Evolutionary conservation across 2,329 filamentous ascomycete genomes (phyloP).

Genomic region (Juglanconis oblonga): DNA sequence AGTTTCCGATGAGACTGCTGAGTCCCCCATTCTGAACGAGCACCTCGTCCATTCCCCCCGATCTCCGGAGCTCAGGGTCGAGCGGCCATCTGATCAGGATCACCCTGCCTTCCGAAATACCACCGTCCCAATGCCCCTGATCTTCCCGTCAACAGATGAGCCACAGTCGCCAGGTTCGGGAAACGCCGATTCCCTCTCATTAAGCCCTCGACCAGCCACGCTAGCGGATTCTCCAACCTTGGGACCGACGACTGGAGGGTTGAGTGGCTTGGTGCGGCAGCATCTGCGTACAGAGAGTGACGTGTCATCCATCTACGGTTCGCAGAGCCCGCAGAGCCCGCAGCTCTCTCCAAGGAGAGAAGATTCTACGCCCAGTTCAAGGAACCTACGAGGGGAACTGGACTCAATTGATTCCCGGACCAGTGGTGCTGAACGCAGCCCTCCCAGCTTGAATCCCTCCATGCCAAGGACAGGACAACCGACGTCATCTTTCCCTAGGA

Average conservation of each 20-base stretch:
- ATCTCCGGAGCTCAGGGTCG: constrained; percentile 36
- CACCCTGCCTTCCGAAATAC: constrained; percentile 53
- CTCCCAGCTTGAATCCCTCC: constrained; percentile 20
- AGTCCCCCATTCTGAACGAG: constrained; percentile 24
- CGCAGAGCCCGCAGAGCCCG: neutral
- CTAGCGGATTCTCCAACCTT: constrained; percentile 75
- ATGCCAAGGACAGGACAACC: neutral
- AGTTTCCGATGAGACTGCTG: constrained; percentile 43
- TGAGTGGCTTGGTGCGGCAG: constrained; percentile 79
- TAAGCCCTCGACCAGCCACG: constrained; percentile 24
- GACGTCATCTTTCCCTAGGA: neutral
- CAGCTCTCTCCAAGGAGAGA: neutral
- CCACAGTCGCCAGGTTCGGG: constrained; percentile 22
- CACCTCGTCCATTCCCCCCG: constrained; percentile 18
- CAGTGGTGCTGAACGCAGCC: neutral
- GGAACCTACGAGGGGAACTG: constrained; percentile 2
- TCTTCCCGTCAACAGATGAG: constrained; percentile 27
- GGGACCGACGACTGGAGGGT: constrained; percentile 58
- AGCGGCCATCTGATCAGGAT: constrained; percentile 50
- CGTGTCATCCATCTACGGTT: constrained; percentile 73
- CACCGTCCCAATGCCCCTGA: constrained; percentile 41
- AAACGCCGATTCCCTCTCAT: constrained; percentile 18
- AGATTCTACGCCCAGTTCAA: constrained; percentile 1
- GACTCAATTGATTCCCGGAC: neutral
- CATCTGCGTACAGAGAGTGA: constrained; percentile 82